phyloP scores from a whole-genome alignment of 192 early-diverging fungal genomes.

The Dissophora globulifera region DNA sequence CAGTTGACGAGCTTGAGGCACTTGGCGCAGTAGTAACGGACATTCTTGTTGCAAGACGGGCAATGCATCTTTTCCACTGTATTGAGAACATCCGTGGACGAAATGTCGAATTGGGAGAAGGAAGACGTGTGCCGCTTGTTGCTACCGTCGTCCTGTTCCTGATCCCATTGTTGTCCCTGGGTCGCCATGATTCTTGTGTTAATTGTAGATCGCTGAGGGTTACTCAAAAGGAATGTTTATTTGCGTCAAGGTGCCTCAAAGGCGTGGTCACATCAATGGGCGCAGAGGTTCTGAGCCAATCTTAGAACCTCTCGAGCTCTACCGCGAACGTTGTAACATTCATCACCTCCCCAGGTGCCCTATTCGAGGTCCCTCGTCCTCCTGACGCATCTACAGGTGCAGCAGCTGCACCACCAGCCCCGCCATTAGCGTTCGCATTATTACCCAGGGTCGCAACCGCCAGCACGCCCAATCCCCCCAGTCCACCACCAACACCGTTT shows the following conservation, averaged over 20 bases:
- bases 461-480: constrained; percentile 23
- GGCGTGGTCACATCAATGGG: too few relatives aligned
- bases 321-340: constrained; percentile 48
- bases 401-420: neutral
- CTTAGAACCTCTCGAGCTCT: constrained; percentile 36
- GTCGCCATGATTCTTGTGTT: neutral
- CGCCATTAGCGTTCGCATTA: neutral
- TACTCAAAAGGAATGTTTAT: too few relatives aligned
- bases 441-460: constrained; percentile 16
- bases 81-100: constrained; percentile 47
- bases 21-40: constrained; percentile 79
- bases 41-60: constrained; percentile 68
- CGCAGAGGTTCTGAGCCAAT: neutral
- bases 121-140: constrained; percentile 36
- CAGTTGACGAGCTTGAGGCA: constrained; percentile 68
- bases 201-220: too few relatives aligned
- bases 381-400: neutral
- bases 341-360: constrained; percentile 44
- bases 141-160: neutral
- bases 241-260: neutral
- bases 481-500: constrained; percentile 1
- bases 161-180: neutral
- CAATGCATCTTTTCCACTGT: constrained; percentile 61
- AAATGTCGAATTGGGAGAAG: constrained; percentile 47
- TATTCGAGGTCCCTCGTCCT: neutral